Percentiles rank a stretch among this genome's conserved stretches.
These are phyloP conservation scores for Mycocentrospora acerina DNA, from an alignment of 2,329 filamentous ascomycete genomes.

Conservation along the genomic window DNA sequence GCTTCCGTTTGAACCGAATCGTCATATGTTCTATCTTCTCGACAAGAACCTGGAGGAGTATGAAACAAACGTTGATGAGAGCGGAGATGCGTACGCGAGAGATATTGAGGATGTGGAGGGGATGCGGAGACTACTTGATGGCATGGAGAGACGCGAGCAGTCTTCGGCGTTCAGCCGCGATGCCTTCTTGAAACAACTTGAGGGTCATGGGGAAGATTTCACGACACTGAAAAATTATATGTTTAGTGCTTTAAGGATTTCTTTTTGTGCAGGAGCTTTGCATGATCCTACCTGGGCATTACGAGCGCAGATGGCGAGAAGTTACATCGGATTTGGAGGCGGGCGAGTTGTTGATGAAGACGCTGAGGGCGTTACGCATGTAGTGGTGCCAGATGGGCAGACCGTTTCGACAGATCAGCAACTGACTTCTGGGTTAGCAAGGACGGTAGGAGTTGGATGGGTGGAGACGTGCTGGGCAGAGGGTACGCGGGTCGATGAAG, in stretches of 20 bases:
- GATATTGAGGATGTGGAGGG: conserved; percentile 64
- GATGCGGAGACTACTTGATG: conserved; percentile 49
- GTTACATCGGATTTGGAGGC: conserved; percentile 68
- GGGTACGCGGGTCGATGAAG: conserved; percentile 74
- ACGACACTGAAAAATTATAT: conserved; percentile 31
- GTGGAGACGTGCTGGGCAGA: conserved; percentile 79
- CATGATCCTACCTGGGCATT: conserved; percentile 11
- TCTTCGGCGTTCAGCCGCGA: conserved; percentile 17
- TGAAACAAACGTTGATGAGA: conserved; percentile 68
- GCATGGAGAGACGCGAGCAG: conserved; percentile 39
- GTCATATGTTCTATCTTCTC: conserved; percentile 72
- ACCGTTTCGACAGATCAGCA: conserved; percentile 50
- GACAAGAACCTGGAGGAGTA: conserved; percentile 58
- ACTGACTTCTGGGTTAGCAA: conserved; percentile 55
- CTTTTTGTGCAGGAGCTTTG: conserved; percentile 11
- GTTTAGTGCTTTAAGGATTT: conserved; percentile 30
- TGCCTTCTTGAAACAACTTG: conserved; percentile 28
- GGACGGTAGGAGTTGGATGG: conserved; percentile 72
- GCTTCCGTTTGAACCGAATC: conserved; percentile 64
- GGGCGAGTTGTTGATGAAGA: conserved; percentile 59
- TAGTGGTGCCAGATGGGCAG: conserved; percentile 59
- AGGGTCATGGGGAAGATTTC: conserved; percentile 27
- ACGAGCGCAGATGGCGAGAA: conserved; percentile 51
- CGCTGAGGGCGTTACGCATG: conserved; percentile 67
- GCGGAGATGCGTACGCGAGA: conserved; percentile 79